These are phyloP conservation scores for Boletus mariae DNA, from an alignment of 1,284 basidiomycete species.

Conservation along the genomic window DNA sequence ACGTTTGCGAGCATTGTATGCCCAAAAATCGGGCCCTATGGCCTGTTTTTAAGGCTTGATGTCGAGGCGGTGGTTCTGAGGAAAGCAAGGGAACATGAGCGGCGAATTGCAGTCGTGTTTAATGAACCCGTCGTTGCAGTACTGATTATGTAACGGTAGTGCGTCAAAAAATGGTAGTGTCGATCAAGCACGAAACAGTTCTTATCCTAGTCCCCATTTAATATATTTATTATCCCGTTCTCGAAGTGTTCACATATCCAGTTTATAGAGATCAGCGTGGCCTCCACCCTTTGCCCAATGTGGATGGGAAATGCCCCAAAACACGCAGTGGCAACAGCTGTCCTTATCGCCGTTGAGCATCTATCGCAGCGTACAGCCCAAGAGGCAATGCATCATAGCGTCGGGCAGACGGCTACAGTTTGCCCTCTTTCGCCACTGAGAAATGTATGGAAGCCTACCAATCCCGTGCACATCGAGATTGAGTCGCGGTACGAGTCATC, in stretches of 20 bases:
- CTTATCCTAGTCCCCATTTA: no score
- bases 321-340: neutral
- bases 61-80: conserved; percentile 24
- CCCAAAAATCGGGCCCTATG: conserved; percentile 19
- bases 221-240: no score
- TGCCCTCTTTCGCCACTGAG: neutral
- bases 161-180: neutral
- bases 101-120: conserved; percentile 13
- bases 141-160: conserved; percentile 20
- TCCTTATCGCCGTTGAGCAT: neutral
- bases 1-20: conserved; percentile 22
- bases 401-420: neutral
- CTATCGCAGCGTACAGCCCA: conserved; percentile 12
- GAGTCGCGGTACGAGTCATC: neutral
- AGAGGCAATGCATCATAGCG: conserved; percentile 13
- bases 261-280: neutral
- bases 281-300: conserved; percentile 20
- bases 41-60: conserved; percentile 30
- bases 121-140: conserved; percentile 26
- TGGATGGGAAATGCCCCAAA: neutral
- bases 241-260: neutral
- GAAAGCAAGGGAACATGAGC: conserved; percentile 22
- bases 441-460: conserved; percentile 1
- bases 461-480: neutral
- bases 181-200: neutral